phyloP scores from a whole-genome alignment of 2,329 filamentous ascomycete genomes.

The Cladobotryum protrusum region DNA sequence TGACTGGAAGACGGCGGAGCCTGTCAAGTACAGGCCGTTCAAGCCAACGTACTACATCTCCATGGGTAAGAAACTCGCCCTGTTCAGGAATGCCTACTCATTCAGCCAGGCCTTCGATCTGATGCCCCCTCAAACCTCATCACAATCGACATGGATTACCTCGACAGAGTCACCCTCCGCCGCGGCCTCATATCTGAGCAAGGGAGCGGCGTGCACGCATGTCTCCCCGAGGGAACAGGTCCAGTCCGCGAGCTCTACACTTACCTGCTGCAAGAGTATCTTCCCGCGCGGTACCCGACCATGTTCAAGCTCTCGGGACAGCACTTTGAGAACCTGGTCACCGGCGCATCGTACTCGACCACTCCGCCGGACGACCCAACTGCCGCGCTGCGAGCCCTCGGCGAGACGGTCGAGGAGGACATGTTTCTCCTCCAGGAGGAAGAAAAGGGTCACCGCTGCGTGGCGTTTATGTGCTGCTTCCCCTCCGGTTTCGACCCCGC shows the following conservation, averaged over 20 bases:
- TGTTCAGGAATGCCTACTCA: not conserved
- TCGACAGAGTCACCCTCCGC: conserved; percentile 35
- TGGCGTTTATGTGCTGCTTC: conserved; percentile 47
- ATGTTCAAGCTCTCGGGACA: conserved; percentile 37
- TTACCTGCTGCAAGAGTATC: conserved; percentile 40
- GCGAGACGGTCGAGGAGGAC: conserved; percentile 50
- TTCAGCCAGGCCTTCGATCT: conserved; percentile 33
- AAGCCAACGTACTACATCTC: conserved; percentile 49
- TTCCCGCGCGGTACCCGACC: conserved; percentile 43
- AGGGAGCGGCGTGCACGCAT: conserved; percentile 36
- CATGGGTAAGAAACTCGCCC: conserved; percentile 36
- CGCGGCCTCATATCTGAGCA: conserved; percentile 34
- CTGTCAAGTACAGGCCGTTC: conserved; percentile 40
- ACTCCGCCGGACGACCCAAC: conserved; percentile 22
- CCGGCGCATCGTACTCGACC: conserved; percentile 24
- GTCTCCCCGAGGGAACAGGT: conserved; percentile 30
- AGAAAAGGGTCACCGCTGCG: conserved; percentile 34
- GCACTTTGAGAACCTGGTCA: conserved; percentile 36
- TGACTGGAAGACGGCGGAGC: conserved; percentile 34
- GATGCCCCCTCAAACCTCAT: conserved; percentile 44
- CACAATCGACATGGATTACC: conserved; percentile 46
- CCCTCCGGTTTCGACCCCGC: conserved; percentile 48
- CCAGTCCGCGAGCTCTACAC: conserved; percentile 44
- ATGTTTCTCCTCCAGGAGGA: conserved; percentile 43
- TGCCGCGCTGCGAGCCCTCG: conserved; percentile 35